Evolutionary conservation across 2,329 filamentous ascomycete species (phyloP), one percentile per base, ranked within the genome.

Genomic region (Nannizzia gypsea): DNA sequence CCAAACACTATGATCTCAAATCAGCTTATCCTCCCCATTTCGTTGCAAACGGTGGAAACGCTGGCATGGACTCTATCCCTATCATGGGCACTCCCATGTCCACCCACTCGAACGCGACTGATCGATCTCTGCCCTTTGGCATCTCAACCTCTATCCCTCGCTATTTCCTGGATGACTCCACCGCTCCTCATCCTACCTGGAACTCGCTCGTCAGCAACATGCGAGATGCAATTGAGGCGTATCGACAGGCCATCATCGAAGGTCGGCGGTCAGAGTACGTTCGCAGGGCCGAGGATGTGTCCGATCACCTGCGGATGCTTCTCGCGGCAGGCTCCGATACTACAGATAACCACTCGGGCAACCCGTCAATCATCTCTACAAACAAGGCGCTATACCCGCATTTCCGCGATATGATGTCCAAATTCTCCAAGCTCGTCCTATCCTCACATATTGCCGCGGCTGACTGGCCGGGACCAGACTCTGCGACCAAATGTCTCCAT

Each of bases 401-500:
- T 73, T 99, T 99, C 75, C 82, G 93, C 59, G 93, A 97, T 71
- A 97, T 97, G 86, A 99, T 99, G 93, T 97, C 93, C 50, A 91
- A 95, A 67, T 99, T 99, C 72, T 97, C 93, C n/a, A 99, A 99
- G 73, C 80, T 99, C 8, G 93, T 99, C 50, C 86, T 99, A 56
- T 99, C 93, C 2, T 97, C 93, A 13, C 93, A 99, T 71, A 96
- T 99, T 70, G 93, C 93, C 42, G 90, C 92, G 4, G 89, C 92
- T 36, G 93, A 99, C 75, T 97, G 90, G 84, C 91, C 92, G 6
- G 90, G 92, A 59, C 86, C 89, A 15, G 93, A 99, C 73, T 95
- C 92, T 0, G 88, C 92, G 63, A 87, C 93, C 59, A 99, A 99
- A 72, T 99, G 93, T 69, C 75, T 97, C 65, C 90, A 95, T 71